Percentiles rank a stretch among this genome's conserved stretches.
phyloP scores from a whole-genome alignment of 2,329 filamentous ascomycete genomes.

The Trichophyton simii region DNA sequence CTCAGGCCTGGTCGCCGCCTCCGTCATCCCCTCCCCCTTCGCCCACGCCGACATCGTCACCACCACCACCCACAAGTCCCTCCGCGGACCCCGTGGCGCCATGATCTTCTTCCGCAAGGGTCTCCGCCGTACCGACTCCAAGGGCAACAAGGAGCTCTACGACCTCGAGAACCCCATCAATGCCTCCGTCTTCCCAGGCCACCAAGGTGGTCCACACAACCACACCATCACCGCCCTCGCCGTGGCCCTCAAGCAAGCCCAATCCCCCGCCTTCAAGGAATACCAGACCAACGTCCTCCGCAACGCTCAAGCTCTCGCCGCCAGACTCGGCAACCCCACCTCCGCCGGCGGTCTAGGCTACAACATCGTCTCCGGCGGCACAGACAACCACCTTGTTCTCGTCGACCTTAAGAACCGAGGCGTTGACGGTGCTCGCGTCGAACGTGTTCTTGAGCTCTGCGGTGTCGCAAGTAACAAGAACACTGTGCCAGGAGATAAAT shows the following conservation, averaged over 20 bases:
- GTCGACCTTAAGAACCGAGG: slow-evolving; percentile 77
- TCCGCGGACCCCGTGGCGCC: slow-evolving; percentile 89
- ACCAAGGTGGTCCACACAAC: slow-evolving; percentile 98
- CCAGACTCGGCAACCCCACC: slow-evolving; percentile 58
- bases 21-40: slow-evolving; percentile 89
- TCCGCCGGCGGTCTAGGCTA: slow-evolving; percentile 60
- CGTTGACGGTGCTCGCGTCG: slow-evolving; percentile 84
- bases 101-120: slow-evolving; percentile 99
- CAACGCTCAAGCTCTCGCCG: slow-evolving; percentile 86
- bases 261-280: slow-evolving; percentile 75
- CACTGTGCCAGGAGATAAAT: slow-evolving; percentile 89
- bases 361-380: slow-evolving; percentile 89
- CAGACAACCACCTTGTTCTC: slow-evolving; percentile 95
- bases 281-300: slow-evolving; percentile 88
- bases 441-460: slow-evolving; percentile 79
- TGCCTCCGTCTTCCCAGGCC: slow-evolving; percentile 96
- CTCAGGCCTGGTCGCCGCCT: slow-evolving; percentile 84
- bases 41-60: slow-evolving; percentile 89
- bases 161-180: slow-evolving; percentile 95
- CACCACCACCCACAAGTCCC: slow-evolving; percentile 97
- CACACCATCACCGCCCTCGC: slow-evolving; percentile 97
- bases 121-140: slow-evolving; percentile 81
- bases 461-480: slow-evolving; percentile 99
- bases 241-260: slow-evolving; percentile 88
- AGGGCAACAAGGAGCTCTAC: slow-evolving; percentile 78